Percentiles rank a stretch among this genome's conserved stretches.
Evolutionary conservation across 345 rosid genomes (phyloP).

Genomic region (Pistacia vera): DNA sequence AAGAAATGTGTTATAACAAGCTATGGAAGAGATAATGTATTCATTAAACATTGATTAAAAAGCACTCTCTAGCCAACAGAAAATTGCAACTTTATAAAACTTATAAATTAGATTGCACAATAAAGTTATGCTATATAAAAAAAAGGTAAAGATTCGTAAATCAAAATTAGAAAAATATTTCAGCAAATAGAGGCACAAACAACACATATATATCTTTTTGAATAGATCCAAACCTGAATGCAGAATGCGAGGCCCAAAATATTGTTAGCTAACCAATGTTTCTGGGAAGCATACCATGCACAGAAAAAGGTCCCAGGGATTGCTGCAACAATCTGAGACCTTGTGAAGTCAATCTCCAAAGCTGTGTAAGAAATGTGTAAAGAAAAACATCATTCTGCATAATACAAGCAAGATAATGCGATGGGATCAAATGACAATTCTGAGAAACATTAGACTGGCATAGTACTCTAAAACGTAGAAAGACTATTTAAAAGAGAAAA

Average conservation of each 20-base stretch:
- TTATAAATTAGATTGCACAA: neutral
- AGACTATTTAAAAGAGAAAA: neutral
- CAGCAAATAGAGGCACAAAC: neutral
- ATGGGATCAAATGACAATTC: conserved; percentile 31
- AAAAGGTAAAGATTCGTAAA: conserved; percentile 15
- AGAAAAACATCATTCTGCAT: conserved; percentile 47
- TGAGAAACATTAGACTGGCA: conserved; percentile 5
- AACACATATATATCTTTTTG: neutral
- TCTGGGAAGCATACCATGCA: conserved; percentile 96
- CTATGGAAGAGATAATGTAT: neutral
- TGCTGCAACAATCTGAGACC: conserved; percentile 89
- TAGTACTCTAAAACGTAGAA: neutral
- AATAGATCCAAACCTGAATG: conserved; percentile 76
- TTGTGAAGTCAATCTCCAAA: conserved; percentile 93
- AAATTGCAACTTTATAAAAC: neutral
- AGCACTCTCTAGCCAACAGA: neutral
- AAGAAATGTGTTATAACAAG: too few relatives aligned
- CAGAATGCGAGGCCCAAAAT: conserved; percentile 92
- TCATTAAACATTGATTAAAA: neutral
- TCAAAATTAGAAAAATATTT: neutral
- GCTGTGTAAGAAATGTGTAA: conserved; percentile 61
- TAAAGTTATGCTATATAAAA: neutral
- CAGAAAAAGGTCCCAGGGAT: conserved; percentile 97
- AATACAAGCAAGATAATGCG: conserved; percentile 33
- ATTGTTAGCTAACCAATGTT: conserved; percentile 99